phyloP scores from a whole-genome alignment of 2,329 filamentous ascomycete species.

The Lachnellula subtilissima region DNA sequence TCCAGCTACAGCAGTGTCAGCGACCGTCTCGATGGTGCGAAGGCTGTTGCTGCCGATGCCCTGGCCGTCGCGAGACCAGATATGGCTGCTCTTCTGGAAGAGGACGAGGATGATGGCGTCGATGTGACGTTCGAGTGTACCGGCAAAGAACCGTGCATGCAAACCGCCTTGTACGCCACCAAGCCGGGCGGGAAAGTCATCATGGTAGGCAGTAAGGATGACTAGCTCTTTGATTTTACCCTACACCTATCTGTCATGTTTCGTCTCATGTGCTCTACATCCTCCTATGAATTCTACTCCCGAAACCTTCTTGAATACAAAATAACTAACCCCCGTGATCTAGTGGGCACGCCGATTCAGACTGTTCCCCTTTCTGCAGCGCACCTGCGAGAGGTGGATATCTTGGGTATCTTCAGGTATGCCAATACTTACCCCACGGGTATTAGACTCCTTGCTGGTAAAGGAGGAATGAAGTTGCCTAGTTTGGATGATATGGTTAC shows the following conservation, averaged over 20 bases:
- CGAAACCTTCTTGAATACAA: too few species aligned
- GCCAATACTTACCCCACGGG: constrained; percentile 70
- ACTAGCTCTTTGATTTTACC: too few species aligned
- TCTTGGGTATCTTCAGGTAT: constrained; percentile 74
- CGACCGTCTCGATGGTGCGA: constrained; percentile 48
- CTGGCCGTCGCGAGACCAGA: constrained; percentile 34
- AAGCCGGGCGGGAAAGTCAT: constrained; percentile 66
- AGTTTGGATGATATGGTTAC: constrained; percentile 69
- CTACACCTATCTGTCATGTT: too few species aligned
- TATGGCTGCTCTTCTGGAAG: constrained; percentile 33
- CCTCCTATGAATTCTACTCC: too few species aligned
- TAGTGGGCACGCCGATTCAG: constrained; percentile 68
- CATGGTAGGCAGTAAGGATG: constrained; percentile 56
- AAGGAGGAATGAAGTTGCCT: constrained; percentile 45
- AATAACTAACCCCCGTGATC: too few species aligned
- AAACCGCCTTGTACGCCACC: constrained; percentile 68
- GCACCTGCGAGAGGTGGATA: constrained; percentile 70
- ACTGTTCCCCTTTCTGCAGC: constrained; percentile 69
- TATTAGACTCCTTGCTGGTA: constrained; percentile 55
- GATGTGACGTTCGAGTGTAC: constrained; percentile 74
- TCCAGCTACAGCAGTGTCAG: constrained; percentile 37
- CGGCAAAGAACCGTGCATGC: constrained; percentile 69
- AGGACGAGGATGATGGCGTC: constrained; percentile 58
- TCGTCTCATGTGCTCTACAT: too few species aligned
- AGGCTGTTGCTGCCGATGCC: constrained; percentile 45